These are phyloP conservation scores for Solioccasus polychromus DNA, from an alignment of 768 basidiomycete genomes.

Conservation along the genomic window DNA sequence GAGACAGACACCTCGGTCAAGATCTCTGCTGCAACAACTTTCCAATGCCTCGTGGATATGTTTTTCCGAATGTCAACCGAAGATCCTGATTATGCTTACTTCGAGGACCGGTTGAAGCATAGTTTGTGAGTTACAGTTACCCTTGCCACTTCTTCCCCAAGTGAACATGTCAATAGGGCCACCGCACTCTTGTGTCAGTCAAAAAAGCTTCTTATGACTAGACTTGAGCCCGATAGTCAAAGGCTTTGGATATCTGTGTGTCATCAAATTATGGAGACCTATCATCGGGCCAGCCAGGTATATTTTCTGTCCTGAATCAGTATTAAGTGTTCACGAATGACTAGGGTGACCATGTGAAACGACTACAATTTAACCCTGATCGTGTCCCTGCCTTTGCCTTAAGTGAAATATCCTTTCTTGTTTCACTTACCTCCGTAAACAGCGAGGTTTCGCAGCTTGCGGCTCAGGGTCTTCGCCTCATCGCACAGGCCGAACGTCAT, in stretches of 20 bases:
- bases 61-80: conserved; percentile 42
- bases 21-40: conserved; percentile 52
- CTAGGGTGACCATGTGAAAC: conserved; percentile 44
- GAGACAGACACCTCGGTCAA: conserved; percentile 65
- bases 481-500: conserved; percentile 66
- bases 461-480: conserved; percentile 62
- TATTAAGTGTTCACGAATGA: conserved; percentile 4
- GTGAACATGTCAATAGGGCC: conserved; percentile 14
- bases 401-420: conserved; percentile 70
- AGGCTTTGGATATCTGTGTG: conserved; percentile 67
- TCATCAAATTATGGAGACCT: conserved; percentile 57
- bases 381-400: conserved; percentile 65
- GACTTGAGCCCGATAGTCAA: conserved; percentile 60
- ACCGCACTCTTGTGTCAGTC: conserved; percentile 43
- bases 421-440: conserved; percentile 68
- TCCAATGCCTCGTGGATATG: conserved; percentile 43
- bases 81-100: conserved; percentile 36
- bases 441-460: conserved; percentile 65
- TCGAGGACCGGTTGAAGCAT: conserved; percentile 44
- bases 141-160: background rate
- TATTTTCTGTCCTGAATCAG: conserved; percentile 8
- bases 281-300: conserved; percentile 48
- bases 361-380: conserved; percentile 47
- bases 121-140: conserved; percentile 40
- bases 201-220: conserved; percentile 55